Evolutionary conservation across 495 filamentous ascomycete genomes (phyloP).

Genomic region (Parmelia sp.): DNA sequence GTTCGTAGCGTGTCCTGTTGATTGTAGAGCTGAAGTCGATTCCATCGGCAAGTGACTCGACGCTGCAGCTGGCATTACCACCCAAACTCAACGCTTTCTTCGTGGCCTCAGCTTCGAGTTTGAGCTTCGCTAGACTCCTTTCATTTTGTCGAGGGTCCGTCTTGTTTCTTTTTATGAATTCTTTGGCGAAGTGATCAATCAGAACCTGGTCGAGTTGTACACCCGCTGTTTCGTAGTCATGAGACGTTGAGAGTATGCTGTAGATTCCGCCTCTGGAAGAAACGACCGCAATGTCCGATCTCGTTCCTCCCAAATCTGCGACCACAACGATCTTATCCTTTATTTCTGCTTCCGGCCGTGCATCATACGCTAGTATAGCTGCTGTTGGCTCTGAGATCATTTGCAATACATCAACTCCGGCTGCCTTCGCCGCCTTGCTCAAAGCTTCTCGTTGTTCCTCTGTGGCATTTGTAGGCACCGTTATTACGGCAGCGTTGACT

Average conservation of each 20-base stretch:
- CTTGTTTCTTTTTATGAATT: conserved; percentile 93
- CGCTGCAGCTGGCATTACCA: conserved; percentile 78
- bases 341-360: conserved; percentile 64
- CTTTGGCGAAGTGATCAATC: conserved; percentile 95
- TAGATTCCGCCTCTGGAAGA: conserved; percentile 93
- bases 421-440: conserved; percentile 66
- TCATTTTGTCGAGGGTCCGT: conserved; percentile 76
- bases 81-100: conserved; percentile 87
- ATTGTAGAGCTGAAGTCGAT: conserved; percentile 86
- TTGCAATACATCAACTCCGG: conserved; percentile 84
- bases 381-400: conserved; percentile 90
- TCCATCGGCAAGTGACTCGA: conserved; percentile 81
- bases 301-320: conserved; percentile 85
- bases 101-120: conserved; percentile 79
- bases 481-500: conserved; percentile 87
- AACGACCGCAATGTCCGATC: conserved; percentile 85
- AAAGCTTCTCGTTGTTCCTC: conserved; percentile 80
- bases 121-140: conserved; percentile 82
- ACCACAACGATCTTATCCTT: conserved; percentile 87
- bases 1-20: conserved; percentile 88
- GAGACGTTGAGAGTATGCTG: conserved; percentile 84
- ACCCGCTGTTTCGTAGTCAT: conserved; percentile 90
- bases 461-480: conserved; percentile 86
- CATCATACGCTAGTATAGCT: conserved; percentile 86
- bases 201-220: conserved; percentile 77